These are phyloP conservation scores for Leptographium lundbergii DNA, from an alignment of 2,329 filamentous ascomycete species.

Conservation along the genomic window DNA sequence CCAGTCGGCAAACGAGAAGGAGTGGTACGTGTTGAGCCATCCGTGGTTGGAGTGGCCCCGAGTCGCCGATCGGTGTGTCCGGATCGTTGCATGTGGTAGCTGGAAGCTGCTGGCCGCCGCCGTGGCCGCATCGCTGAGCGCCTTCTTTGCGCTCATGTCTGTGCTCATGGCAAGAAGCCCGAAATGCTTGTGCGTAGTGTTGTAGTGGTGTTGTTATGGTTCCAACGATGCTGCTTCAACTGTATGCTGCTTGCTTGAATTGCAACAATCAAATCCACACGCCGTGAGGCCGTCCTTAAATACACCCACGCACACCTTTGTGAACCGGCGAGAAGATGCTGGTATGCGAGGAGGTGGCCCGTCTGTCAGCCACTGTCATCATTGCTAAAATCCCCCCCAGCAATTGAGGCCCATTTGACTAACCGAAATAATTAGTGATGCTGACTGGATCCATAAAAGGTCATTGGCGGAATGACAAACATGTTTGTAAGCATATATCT, in stretches of 20 bases:
- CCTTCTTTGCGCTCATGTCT: slow-evolving; percentile 5
- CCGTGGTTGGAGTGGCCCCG: slow-evolving; percentile 72
- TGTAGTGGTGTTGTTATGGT: not conserved
- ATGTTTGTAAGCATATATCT: not conserved
- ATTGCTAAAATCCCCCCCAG: not conserved
- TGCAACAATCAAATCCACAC: not conserved
- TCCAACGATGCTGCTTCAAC: too few species aligned
- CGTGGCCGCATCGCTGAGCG: slow-evolving; percentile 20
- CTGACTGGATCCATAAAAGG: not conserved
- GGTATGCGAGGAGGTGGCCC: not conserved
- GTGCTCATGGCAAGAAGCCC: too few species aligned
- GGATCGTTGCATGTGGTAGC: slow-evolving; percentile 56
- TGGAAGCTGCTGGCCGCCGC: slow-evolving; percentile 40
- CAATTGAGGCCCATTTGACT: not conserved
- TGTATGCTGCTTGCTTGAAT: not conserved
- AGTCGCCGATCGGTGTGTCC: slow-evolving; percentile 56
- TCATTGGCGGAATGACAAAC: not conserved
- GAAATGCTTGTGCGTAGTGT: not conserved
- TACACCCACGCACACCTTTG: not conserved
- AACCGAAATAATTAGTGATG: slow-evolving; percentile 2
- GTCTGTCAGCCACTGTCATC: not conserved
- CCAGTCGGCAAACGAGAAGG: slow-evolving; percentile 68
- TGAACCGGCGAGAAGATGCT: slow-evolving; percentile 9
- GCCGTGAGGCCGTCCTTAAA: not conserved
- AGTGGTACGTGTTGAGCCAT: slow-evolving; percentile 81